phyloP scores from a whole-genome alignment of 257 asterid genomes.

The Lycium barbarum region DNA sequence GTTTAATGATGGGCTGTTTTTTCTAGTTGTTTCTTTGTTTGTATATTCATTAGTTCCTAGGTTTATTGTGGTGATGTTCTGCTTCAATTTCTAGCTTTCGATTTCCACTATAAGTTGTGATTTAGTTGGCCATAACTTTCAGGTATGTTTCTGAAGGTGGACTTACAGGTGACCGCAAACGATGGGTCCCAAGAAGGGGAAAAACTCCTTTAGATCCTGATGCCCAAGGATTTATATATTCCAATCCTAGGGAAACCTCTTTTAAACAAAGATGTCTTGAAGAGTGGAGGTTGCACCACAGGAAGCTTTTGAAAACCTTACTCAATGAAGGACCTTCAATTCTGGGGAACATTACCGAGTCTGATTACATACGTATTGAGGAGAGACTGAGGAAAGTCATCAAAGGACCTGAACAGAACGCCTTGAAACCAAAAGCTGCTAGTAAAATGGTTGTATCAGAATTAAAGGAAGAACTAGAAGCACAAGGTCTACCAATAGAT shows the following conservation, averaged over 20 bases:
- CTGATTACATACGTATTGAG: conserved; percentile 81
- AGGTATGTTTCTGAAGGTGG: conserved; percentile 98
- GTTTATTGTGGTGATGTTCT: conserved; percentile 17
- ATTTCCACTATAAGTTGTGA: conserved; percentile 21
- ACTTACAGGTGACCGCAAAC: conserved; percentile 94
- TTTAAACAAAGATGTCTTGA: conserved; percentile 96
- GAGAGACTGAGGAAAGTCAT: conserved; percentile 92
- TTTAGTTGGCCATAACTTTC: conserved; percentile 47
- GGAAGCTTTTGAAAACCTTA: conserved; percentile 81
- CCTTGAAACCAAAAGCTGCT: conserved; percentile 97
- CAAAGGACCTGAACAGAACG: conserved; percentile 83
- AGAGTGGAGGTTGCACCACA: conserved; percentile 80
- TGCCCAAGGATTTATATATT: conserved; percentile 86
- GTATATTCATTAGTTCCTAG: not conserved
- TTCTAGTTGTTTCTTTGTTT: conserved; percentile 23
- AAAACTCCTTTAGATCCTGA: conserved; percentile 98
- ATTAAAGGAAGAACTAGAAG: conserved; percentile 95
- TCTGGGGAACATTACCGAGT: conserved; percentile 78
- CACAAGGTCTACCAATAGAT: conserved; percentile 95
- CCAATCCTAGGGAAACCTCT: conserved; percentile 93
- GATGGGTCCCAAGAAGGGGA: conserved; percentile 99
- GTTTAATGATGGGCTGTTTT: conserved; percentile 17
- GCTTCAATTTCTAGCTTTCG: not conserved
- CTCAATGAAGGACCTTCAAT: conserved; percentile 87
- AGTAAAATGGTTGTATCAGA: conserved; percentile 95